Base-by-base conservation (phyloP, 2,329 filamentous ascomycete species). In the Hypoxylon sp. region DNA sequence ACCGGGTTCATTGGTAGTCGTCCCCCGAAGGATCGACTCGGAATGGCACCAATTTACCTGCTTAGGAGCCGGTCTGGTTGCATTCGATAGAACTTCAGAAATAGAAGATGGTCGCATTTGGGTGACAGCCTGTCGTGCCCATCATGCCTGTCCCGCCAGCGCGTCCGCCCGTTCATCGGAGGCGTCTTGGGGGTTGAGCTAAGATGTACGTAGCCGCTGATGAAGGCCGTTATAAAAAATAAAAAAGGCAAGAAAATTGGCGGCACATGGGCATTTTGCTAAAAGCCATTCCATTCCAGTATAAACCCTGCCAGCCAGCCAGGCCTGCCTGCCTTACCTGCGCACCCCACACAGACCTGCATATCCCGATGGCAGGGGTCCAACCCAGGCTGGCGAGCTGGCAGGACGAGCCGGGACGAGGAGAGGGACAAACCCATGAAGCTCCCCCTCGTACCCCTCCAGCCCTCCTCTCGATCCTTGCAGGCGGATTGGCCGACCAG, bases 111-210 rank as follows among this genome's bases (percentile, higher is more conserved):
- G 64, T 62, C 57, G 42, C 63, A 18, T 63, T 63, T 64, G 48
- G 55, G 3, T 29, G 37, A 49, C 58, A 63, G 29, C 48, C 48
- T n/a, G n/a, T n/a, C n/a, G n/a, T n/a, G n/a, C n/a, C n/a, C n/a
- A n/a, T n/a, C n/a, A n/a, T n/a, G n/a, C n/a, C n/a, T n/a, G n/a
- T n/a, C n/a, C n/a, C n/a, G n/a, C n/a, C n/a, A n/a, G n/a, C n/a
- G n/a, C n/a, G n/a, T n/a, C n/a, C 37, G 64, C 65, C 69, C 69
- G 69, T 64, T 67, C 46, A 70, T 70, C 69, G 69, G 69, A 70
- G 67, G 48, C 23, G 53, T 58, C 29, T 31, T 61, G n/a, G 46
- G 47, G 54, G 55, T 26, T 48, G 47, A 52, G 45, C 59, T 62
- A 53, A 6, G 11, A 11, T 55, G 54, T 64, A 62, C 62, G 58